Conservation (phyloP, 2,329 filamentous ascomycete genomes). For the Diplocarpon mali region DNA sequence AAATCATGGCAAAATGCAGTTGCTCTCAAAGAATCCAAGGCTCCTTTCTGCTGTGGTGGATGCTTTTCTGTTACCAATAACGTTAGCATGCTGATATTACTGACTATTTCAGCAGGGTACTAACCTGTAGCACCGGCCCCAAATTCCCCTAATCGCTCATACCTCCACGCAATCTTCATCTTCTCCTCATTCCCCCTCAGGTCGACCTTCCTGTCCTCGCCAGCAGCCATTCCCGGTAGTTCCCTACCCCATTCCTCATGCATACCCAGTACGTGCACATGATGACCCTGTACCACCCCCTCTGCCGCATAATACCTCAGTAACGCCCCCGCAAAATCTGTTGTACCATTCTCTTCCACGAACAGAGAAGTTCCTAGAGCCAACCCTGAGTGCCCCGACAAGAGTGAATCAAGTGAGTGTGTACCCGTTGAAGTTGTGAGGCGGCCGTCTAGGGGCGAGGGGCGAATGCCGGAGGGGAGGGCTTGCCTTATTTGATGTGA, state of each 20-base stretch:
- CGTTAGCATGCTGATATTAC: conserved; percentile 3
- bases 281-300: conserved; percentile 82
- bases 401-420: conserved; percentile 68
- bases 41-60: conserved; percentile 8
- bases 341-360: conserved; percentile 82
- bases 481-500: conserved; percentile 15
- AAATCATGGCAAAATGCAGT: conserved; percentile 59
- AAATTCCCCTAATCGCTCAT: conserved; percentile 71
- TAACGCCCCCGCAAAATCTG: conserved; percentile 80
- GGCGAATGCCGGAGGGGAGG: conserved; percentile 49
- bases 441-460: conserved; percentile 81
- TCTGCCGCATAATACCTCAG: conserved; percentile 87
- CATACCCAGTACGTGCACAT: conserved; percentile 74
- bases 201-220: conserved; percentile 29
- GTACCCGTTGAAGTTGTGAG: conserved; percentile 87
- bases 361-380: conserved; percentile 71
- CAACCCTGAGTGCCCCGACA: conserved; percentile 79
- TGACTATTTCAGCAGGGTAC: conserved; percentile 12
- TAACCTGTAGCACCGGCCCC: conserved; percentile 40
- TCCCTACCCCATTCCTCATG: conserved; percentile 73
- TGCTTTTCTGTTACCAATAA: conserved; percentile 16
- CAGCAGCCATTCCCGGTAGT: conserved; percentile 59
- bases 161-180: conserved; percentile 99
- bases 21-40: conserved; percentile 6
- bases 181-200: conserved; percentile 45